Conservation (phyloP, 352 stramenopile genomes). For the Globisporangium middletonii region DNA sequence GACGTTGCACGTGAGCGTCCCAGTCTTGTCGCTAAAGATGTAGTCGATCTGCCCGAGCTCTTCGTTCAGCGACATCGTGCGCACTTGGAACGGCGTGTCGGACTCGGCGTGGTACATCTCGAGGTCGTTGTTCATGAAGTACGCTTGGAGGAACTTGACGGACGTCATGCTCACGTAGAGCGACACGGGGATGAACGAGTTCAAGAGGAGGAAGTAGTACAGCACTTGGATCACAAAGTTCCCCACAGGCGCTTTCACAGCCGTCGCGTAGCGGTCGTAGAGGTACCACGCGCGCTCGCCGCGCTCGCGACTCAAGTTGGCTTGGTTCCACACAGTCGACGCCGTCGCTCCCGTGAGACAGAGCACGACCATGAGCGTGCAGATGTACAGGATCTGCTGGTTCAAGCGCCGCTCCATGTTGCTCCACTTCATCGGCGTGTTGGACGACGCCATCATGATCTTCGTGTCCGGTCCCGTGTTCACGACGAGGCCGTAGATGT, state of each 20-base stretch:
- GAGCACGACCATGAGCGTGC: constrained; percentile 68
- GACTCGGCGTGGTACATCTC: constrained; percentile 93
- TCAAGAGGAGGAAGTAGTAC: constrained; percentile 92
- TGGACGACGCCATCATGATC: constrained; percentile 86
- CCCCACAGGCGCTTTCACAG: constrained; percentile 45
- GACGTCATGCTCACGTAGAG: constrained; percentile 94
- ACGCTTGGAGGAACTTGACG: constrained; percentile 90
- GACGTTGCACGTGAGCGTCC: constrained; percentile 93
- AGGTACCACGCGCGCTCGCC: constrained; percentile 64
- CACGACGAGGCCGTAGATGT: constrained; percentile 87
- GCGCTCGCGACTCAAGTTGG: constrained; percentile 36
- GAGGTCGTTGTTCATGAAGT: constrained; percentile 89
- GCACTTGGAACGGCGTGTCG: constrained; percentile 90
- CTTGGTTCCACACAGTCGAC: constrained; percentile 64
- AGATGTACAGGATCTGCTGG: constrained; percentile 83
- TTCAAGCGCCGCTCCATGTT: constrained; percentile 84
- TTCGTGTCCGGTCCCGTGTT: constrained; percentile 90
- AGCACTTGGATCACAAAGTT: constrained; percentile 90
- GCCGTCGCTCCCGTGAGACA: constrained; percentile 59
- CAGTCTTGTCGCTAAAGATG: constrained; percentile 94
- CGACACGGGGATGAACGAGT: constrained; percentile 93
- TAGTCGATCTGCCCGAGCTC: constrained; percentile 92
- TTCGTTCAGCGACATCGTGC: constrained; percentile 92
- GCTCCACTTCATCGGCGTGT: constrained; percentile 81
- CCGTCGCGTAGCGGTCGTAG: constrained; percentile 39